Evolutionary conservation across 2,329 filamentous ascomycete genomes (phyloP).

Genomic region (Neopestalotiopsis sp.): DNA sequence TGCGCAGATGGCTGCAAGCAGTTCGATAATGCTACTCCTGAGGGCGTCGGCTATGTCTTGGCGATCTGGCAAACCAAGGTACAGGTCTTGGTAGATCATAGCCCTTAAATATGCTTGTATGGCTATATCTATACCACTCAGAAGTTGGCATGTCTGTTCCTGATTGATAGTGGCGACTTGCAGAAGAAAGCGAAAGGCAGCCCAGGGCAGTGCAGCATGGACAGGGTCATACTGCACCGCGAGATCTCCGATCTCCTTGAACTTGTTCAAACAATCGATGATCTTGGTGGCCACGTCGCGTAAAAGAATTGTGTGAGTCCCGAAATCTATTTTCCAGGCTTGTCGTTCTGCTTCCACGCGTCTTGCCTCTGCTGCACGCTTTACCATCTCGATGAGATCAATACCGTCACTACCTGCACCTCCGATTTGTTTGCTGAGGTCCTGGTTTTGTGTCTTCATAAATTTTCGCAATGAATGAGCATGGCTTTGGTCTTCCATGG

Average conservation of each 20-base stretch:
- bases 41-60: background rate
- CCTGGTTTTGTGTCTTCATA: too few species aligned
- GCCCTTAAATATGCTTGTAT: background rate
- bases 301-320: background rate
- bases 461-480: background rate
- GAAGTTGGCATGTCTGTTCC: background rate
- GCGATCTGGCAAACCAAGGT: background rate
- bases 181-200: background rate
- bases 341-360: background rate
- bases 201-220: constrained; percentile 6
- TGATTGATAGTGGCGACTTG: background rate
- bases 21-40: background rate
- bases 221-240: constrained; percentile 3
- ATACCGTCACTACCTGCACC: background rate
- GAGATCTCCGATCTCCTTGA: background rate
- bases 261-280: constrained; percentile 3
- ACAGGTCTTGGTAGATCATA: background rate
- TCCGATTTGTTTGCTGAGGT: too few species aligned
- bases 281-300: background rate
- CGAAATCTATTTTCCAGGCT: background rate
- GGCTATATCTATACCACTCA: background rate
- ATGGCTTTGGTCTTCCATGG: background rate
- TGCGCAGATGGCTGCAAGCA: background rate
- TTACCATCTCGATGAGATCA: background rate
- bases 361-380: background rate